Percentiles rank a stretch among this genome's conserved stretches.
phyloP scores from a whole-genome alignment of 495 filamentous ascomycete genomes.

The Aspergillus biplanus region DNA sequence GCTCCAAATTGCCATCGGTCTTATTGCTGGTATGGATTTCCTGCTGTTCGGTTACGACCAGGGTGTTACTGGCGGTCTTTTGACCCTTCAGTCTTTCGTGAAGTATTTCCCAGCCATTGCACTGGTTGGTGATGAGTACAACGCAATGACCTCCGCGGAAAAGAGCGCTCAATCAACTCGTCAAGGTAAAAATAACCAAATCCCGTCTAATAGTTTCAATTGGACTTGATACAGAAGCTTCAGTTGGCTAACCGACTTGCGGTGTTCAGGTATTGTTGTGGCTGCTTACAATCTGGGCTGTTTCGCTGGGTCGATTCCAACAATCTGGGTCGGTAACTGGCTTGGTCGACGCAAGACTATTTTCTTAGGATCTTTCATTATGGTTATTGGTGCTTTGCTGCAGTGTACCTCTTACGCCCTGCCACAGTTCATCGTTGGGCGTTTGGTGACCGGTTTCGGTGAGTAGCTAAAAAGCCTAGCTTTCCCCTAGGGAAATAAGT shows the following conservation, averaged over 20 bases:
- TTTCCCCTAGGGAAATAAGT: not conserved
- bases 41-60: slow-evolving; percentile 63
- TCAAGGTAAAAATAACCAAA: slow-evolving; percentile 48
- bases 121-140: slow-evolving; percentile 35
- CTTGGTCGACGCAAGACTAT: slow-evolving; percentile 73
- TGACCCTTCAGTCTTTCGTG: slow-evolving; percentile 58
- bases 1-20: slow-evolving; percentile 69
- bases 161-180: slow-evolving; percentile 54
- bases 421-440: slow-evolving; percentile 66
- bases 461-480: slow-evolving; percentile 8
- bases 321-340: slow-evolving; percentile 64
- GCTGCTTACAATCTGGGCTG: slow-evolving; percentile 69
- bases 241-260: not conserved
- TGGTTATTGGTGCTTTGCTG: slow-evolving; percentile 67
- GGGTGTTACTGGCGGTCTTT: slow-evolving; percentile 63
- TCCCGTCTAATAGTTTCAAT: not conserved
- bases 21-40: slow-evolving; percentile 74
- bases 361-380: slow-evolving; percentile 69
- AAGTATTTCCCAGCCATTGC: slow-evolving; percentile 61
- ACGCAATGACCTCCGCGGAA: slow-evolving; percentile 28
- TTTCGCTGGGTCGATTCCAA: slow-evolving; percentile 63
- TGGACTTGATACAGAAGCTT: not conserved
- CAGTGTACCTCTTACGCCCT: slow-evolving; percentile 65
- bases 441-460: slow-evolving; percentile 64
- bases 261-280: slow-evolving; percentile 55